Base-by-base conservation (phyloP, 1,284 basidiomycete genomes). In the Tylopilus sp. region DNA sequence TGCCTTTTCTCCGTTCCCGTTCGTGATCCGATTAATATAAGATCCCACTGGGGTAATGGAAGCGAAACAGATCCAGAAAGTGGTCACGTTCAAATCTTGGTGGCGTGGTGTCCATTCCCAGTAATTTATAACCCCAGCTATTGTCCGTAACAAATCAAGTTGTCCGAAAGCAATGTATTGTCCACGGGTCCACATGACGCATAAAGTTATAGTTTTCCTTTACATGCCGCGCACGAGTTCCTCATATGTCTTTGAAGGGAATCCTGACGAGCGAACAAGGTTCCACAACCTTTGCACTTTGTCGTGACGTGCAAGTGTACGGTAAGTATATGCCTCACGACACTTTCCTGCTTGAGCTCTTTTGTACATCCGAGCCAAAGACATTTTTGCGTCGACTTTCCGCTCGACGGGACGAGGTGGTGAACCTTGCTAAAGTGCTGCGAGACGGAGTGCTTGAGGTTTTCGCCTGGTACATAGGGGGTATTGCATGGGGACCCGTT, bases 231-330 rank as follows among this genome's bases (percentile, higher is more conserved):
- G 7, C 63, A 63, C 6, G 63, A 59, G 1, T 68, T 63, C 32
- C 15, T 58, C 20, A 60, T 43, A 5, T 67, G 66, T 10, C 66
- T 62, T 41, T 49, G 64, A n/a, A 69, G 61, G n/a, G 66, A 70
- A n/a, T 69, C 66, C 25, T 11, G 50, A 20, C 69, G 65, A 8
- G 66, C 66, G 44, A 67, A 65, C 6, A 32, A 43, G 1, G 57
- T 52, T 7, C 65, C 57, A 35, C 66, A 67, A 8, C 5, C 43
- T 19, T 50, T 17, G 42, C 66, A 71, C 2, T 7, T 13, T 19
- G 54, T 39, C 1, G 20, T 53, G n/a, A 63, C 31, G 17, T 43
- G 57, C 3, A 69, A 26, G 26, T 67, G 67, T 1, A 69, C 58
- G 0, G 60, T 48, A 0, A 71, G 22, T 3, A 67, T 45, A n/a